A percentile compares a stretch with the other conserved stretches of the same genome.
Conservation (phyloP, 805 yeast species). For the Suhomyces sp. region DNA sequence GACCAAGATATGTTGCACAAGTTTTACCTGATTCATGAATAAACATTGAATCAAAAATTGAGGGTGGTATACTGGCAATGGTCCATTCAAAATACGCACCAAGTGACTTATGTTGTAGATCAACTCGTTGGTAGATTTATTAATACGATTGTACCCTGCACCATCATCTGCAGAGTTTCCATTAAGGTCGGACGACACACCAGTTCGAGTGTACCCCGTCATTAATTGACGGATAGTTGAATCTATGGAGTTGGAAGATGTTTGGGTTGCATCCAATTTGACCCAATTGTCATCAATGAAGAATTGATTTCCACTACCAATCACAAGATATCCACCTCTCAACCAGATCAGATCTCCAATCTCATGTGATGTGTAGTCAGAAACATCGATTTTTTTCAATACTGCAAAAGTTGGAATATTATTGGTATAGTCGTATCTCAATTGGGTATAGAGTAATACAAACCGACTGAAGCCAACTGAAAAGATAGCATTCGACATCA, state of each 20-base stretch:
- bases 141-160: conserved; percentile 22
- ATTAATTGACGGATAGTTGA: conserved; percentile 46
- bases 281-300: conserved; percentile 72
- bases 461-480: conserved; percentile 73
- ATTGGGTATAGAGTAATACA: conserved; percentile 72
- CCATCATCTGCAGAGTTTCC: conserved; percentile 13
- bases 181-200: conserved; percentile 1
- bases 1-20: conserved; percentile 58
- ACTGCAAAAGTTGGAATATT: conserved; percentile 73
- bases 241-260: conserved; percentile 43
- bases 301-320: conserved; percentile 88
- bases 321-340: conserved; percentile 70
- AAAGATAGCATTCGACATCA: conserved; percentile 52
- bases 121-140: conserved; percentile 13
- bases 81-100: conserved; percentile 80
- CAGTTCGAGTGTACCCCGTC: conserved; percentile 24
- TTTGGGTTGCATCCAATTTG: conserved; percentile 21
- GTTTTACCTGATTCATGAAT: conserved; percentile 55
- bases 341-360: conserved; percentile 93
- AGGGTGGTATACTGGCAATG: conserved; percentile 87
- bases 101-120: conserved; percentile 59
- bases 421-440: conserved; percentile 87
- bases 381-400: conserved; percentile 69
- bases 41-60: conserved; percentile 77
- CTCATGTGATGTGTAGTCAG: conserved; percentile 68